Base-by-base conservation (phyloP, 108 stramenopile genomes). In the Schizochytrium sp. region DNA sequence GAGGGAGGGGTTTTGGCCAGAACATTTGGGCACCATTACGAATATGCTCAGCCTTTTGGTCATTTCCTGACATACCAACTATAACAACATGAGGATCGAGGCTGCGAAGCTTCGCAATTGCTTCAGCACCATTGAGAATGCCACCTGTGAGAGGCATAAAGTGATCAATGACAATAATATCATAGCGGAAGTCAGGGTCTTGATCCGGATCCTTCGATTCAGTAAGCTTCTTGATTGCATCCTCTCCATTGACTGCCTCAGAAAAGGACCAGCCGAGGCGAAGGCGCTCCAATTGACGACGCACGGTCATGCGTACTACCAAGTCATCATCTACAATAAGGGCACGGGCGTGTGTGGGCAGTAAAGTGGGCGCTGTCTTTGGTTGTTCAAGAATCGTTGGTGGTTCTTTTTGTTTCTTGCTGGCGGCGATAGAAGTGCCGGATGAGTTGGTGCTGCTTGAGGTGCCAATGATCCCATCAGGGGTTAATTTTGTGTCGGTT, bases 1-100 rank as follows among this genome's bases (percentile, higher is more conserved):
- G 76, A 10, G 76, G 76, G 28, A 83, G 47, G 1, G 76, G 76
- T 28, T 83, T 83, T 13, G 76, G 76, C 76, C 76, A 83, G 53
- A 83, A 83, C 45, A 46, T 5, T 13, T 83, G 50, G 38, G 76
- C 76, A 53, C 76, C 76, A 28, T 55, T 83, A 40, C 50, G 53
- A 10, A 83, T 55, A 53, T 83, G 76, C 76, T 83, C 76, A n/a
- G 47, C 10, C 76, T 83, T 55, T 55, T 55, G 47, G 53, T 83
- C 53, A 53, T 83, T 83, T 56, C 50, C 76, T 5, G 76, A 83
- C 50, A 49, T 55, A 10, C 76, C 76, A 40, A 83, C 53, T 13
- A 83, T 83, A 2, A 83, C 53, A 28, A 55, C 15, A 28, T 42
- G 10, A 0, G 76, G 50, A 53, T 49, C 76, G 8, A 83, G 5